Evolutionary conservation across 805 yeast genomes (phyloP).

Genomic region (Cyberlindnera mississippiensis): DNA sequence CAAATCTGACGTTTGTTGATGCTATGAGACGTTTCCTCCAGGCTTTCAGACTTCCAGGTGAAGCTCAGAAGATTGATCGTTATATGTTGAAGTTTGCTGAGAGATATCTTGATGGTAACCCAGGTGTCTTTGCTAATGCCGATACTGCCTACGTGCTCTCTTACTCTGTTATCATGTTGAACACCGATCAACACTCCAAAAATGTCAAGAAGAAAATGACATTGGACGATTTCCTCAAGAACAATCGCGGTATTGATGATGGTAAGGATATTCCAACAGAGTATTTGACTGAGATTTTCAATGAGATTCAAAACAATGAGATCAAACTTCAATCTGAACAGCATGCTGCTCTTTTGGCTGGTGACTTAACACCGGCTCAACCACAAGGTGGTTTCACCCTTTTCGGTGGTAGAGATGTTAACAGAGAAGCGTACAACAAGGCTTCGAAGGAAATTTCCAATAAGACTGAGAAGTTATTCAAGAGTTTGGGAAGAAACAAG

Average conservation of each 20-base stretch:
- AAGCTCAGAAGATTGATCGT: slow-evolving; percentile 95
- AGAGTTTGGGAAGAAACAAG: slow-evolving; percentile 51
- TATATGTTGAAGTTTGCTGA: slow-evolving; percentile 97
- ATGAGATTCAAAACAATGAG: slow-evolving; percentile 79
- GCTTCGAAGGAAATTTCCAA: slow-evolving; percentile 90
- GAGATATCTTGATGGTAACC: slow-evolving; percentile 83
- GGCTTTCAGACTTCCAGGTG: slow-evolving; percentile 92
- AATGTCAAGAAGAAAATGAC: slow-evolving; percentile 88
- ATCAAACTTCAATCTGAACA: slow-evolving; percentile 92
- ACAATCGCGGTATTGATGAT: slow-evolving; percentile 90
- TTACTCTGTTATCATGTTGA: slow-evolving; percentile 87
- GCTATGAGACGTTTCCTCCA: slow-evolving; percentile 85
- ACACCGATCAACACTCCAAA: slow-evolving; percentile 89
- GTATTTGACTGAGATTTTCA: slow-evolving; percentile 60
- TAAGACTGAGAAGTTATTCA: slow-evolving; percentile 82
- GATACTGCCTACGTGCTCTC: slow-evolving; percentile 92
- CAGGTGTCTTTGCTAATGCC: slow-evolving; percentile 82
- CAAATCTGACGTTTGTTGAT: slow-evolving; percentile 65
- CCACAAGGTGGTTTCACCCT: slow-evolving; percentile 42
- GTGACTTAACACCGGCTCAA: slow-evolving; percentile 40
- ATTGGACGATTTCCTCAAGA: slow-evolving; percentile 76
- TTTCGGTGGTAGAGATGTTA: slow-evolving; percentile 67
- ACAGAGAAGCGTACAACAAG: slow-evolving; percentile 81
- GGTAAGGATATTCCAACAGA: slow-evolving; percentile 80
- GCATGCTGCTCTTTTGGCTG: slow-evolving; percentile 81